These are phyloP conservation scores for Clarireedia hainanense DNA, from an alignment of 2,329 filamentous ascomycete species.

Conservation along the genomic window DNA sequence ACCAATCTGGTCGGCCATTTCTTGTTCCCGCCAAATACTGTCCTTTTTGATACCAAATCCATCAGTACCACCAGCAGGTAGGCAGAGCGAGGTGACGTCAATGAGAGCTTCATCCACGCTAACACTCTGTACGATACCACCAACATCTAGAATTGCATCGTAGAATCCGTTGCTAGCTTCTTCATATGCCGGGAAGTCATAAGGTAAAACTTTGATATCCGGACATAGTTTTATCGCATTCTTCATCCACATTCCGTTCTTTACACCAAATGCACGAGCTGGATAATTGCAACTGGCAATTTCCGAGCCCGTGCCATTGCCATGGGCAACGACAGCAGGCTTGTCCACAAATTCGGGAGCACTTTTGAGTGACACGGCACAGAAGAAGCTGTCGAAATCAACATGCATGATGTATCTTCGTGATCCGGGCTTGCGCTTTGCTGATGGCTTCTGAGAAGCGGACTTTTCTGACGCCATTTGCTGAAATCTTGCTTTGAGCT, in stretches of 20 bases:
- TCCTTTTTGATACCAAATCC: slow-evolving; percentile 59
- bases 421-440: slow-evolving; percentile 50
- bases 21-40: slow-evolving; percentile 69
- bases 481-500: slow-evolving; percentile 84
- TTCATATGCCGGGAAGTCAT: slow-evolving; percentile 93
- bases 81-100: slow-evolving; percentile 67
- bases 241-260: slow-evolving; percentile 99
- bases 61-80: slow-evolving; percentile 57
- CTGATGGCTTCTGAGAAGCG: slow-evolving; percentile 36
- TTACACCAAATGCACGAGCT: slow-evolving; percentile 76
- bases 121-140: slow-evolving; percentile 85
- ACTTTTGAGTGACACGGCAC: slow-evolving; percentile 77
- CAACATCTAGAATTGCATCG: slow-evolving; percentile 68
- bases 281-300: slow-evolving; percentile 98
- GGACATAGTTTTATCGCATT: slow-evolving; percentile 75
- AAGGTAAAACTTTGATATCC: slow-evolving; percentile 81
- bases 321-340: slow-evolving; percentile 84
- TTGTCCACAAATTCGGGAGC: slow-evolving; percentile 68
- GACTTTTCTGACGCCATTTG: slow-evolving; percentile 64
- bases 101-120: slow-evolving; percentile 93
- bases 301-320: slow-evolving; percentile 76
- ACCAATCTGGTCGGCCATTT: slow-evolving; percentile 67
- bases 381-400: slow-evolving; percentile 98
- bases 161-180: slow-evolving; percentile 86
- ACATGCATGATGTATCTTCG: slow-evolving; percentile 87